These are phyloP conservation scores for Asparagopsis taxiformis DNA, from an alignment of 31 red algal species.

Conservation along the genomic window DNA sequence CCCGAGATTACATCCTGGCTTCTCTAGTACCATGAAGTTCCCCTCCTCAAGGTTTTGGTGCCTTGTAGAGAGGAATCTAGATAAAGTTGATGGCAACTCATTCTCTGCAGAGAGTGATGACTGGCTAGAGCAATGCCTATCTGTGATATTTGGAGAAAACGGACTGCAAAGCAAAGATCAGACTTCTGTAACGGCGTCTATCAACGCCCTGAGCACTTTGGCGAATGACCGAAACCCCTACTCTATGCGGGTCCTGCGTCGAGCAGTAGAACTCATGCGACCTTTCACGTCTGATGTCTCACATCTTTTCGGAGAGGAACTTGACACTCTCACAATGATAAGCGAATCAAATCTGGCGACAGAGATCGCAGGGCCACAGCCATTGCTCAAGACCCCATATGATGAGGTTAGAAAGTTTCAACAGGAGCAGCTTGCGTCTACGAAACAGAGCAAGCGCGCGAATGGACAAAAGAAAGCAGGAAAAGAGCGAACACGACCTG, in stretches of 20 bases:
- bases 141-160: conserved; percentile 16
- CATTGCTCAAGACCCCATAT: too few relatives aligned
- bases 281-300: conserved; percentile 14
- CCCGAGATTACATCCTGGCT: conserved; percentile 19
- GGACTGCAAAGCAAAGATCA: conserved; percentile 32
- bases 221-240: conserved; percentile 28
- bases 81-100: conserved; percentile 1
- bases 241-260: conserved; percentile 38
- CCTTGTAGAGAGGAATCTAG: conserved; percentile 13
- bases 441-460: too few relatives aligned
- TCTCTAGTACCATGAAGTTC: not conserved
- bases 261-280: conserved; percentile 19
- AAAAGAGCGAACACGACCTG: conserved; percentile 39
- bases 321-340: too few relatives aligned
- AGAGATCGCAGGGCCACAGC: too few relatives aligned
- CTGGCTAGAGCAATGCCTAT: conserved; percentile 58
- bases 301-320: conserved; percentile 18
- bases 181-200: conserved; percentile 17
- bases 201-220: conserved; percentile 50
- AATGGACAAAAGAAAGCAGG: conserved; percentile 50
- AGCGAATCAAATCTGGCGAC: too few relatives aligned
- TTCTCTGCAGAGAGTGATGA: conserved; percentile 30
- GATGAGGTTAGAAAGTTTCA: too few relatives aligned
- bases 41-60: conserved; percentile 49
- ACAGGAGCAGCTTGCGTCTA: too few relatives aligned